Conservation (phyloP, 2,329 filamentous ascomycete genomes). For the Stachybotrys echinatus region DNA sequence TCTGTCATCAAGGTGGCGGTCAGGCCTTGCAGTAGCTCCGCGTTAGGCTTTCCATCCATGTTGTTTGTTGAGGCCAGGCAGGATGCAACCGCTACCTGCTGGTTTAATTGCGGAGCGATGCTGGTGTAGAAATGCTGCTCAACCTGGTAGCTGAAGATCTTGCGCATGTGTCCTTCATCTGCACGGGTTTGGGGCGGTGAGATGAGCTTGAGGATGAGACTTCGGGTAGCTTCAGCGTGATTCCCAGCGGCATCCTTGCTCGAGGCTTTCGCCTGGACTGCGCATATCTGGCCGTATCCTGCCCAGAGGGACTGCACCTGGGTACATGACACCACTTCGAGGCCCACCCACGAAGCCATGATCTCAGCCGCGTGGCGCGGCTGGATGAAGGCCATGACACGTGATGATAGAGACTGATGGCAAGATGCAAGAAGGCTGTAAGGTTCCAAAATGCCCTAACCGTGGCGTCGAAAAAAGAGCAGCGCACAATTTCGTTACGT, state of each 20-base stretch:
- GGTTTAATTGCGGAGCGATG: slow-evolving; percentile 43
- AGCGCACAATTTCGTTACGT: too few relatives aligned
- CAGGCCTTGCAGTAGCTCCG: slow-evolving; percentile 28
- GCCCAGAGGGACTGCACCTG: slow-evolving; percentile 43
- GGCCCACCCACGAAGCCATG: slow-evolving; percentile 31
- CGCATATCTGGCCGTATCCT: slow-evolving; percentile 51
- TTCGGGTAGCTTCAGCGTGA: slow-evolving; percentile 17
- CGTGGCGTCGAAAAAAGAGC: too few relatives aligned
- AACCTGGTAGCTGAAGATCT: slow-evolving; percentile 62
- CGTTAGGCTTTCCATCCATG: slow-evolving; percentile 11
- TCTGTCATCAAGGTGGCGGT: slow-evolving; percentile 56
- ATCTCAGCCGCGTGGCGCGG: slow-evolving; percentile 29
- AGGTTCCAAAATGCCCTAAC: too few relatives aligned
- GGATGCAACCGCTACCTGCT: slow-evolving; percentile 40
- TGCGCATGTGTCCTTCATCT: slow-evolving; percentile 59
- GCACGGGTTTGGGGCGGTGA: slow-evolving; percentile 30
- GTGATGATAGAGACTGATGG: too few relatives aligned
- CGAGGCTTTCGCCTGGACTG: slow-evolving; percentile 29
- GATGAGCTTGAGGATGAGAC: slow-evolving; percentile 55
- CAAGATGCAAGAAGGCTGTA: too few relatives aligned
- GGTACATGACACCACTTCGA: slow-evolving; percentile 32
- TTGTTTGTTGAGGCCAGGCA: slow-evolving; percentile 40
- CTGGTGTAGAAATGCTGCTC: slow-evolving; percentile 61
- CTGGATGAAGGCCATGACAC: not conserved
- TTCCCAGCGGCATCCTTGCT: slow-evolving; percentile 7